Evolutionary conservation across 306 rosid species (phyloP).

Genomic region (Sindora glabra): DNA sequence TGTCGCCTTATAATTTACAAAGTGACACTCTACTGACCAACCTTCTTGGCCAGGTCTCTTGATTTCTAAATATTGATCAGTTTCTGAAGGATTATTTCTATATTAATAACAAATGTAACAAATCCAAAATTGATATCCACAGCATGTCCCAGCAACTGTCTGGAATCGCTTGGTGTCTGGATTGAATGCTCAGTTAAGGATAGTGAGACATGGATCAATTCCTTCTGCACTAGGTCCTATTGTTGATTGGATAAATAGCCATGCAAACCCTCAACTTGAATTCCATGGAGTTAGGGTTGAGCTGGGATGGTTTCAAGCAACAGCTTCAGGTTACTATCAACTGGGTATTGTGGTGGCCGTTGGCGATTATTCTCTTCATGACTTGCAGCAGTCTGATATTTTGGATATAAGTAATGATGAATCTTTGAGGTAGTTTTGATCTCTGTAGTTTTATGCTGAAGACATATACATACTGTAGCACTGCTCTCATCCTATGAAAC

Average conservation of each 20-base stretch:
- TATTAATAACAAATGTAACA: constrained; percentile 4
- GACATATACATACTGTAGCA: background rate
- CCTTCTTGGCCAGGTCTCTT: constrained; percentile 86
- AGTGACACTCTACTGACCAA: constrained; percentile 84
- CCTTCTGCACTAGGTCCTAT: constrained; percentile 70
- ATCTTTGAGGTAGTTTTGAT: constrained; percentile 39
- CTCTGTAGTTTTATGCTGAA: constrained; percentile 5
- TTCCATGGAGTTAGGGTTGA: constrained; percentile 88
- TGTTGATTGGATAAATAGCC: constrained; percentile 80
- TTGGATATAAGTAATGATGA: constrained; percentile 40
- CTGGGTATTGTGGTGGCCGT: constrained; percentile 83
- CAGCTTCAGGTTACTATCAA: constrained; percentile 98
- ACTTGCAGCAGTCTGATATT: constrained; percentile 42
- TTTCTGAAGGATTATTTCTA: constrained; percentile 13
- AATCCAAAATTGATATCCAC: constrained; percentile 16
- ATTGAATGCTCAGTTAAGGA: constrained; percentile 90
- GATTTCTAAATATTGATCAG: constrained; percentile 1
- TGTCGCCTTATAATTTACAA: constrained; percentile 91
- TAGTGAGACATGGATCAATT: constrained; percentile 79
- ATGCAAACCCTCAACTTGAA: constrained; percentile 93
- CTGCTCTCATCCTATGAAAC: constrained; percentile 5
- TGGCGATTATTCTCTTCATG: constrained; percentile 65
- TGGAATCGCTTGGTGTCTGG: constrained; percentile 96
- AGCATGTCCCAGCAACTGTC: constrained; percentile 98
- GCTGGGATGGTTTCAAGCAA: constrained; percentile 99